Evolutionary conservation across 1,284 basidiomycete genomes (phyloP).

Genomic region (Earliella scabrosa): DNA sequence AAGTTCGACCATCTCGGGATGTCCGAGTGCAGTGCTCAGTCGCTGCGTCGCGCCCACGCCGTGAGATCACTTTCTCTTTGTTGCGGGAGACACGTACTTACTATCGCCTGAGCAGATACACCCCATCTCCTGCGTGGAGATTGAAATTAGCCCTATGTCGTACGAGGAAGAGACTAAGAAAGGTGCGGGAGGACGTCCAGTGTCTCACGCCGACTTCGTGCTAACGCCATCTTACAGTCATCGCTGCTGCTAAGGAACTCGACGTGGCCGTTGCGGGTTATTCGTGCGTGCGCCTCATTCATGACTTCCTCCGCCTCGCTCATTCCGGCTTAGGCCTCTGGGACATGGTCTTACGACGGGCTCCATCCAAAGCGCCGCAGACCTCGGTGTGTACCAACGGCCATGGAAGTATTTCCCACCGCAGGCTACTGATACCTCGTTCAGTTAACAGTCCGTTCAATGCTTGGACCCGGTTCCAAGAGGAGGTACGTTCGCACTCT

Average conservation of each 20-base stretch:
- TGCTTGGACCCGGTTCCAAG: conserved; percentile 2
- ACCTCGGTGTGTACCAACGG: conserved; percentile 36
- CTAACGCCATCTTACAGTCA: conserved; percentile 31
- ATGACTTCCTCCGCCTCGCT: background rate
- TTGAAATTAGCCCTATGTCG: conserved; percentile 56
- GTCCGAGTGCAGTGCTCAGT: conserved; percentile 51
- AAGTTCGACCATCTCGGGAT: conserved; percentile 51
- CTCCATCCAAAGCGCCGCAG: conserved; percentile 46
- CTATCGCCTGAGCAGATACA: conserved; percentile 32
- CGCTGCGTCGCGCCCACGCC: conserved; percentile 40
- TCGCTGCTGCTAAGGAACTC: conserved; percentile 46
- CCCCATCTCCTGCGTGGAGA: conserved; percentile 53
- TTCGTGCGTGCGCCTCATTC: conserved; percentile 34
- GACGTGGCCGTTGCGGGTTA: conserved; percentile 58
- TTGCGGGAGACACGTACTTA: too few relatives aligned
- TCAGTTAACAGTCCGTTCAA: background rate
- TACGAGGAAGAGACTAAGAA: conserved; percentile 51
- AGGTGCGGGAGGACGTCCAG: conserved; percentile 28
- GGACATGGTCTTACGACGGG: conserved; percentile 62
- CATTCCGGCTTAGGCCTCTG: conserved; percentile 42
- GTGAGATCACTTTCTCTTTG: background rate
- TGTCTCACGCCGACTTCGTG: background rate
- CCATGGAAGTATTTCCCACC: background rate
- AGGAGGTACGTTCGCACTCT: conserved; percentile 9
- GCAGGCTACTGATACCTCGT: background rate